phyloP scores from a whole-genome alignment of 148 eudicot species.

The Rhododendron kiyosumense region DNA sequence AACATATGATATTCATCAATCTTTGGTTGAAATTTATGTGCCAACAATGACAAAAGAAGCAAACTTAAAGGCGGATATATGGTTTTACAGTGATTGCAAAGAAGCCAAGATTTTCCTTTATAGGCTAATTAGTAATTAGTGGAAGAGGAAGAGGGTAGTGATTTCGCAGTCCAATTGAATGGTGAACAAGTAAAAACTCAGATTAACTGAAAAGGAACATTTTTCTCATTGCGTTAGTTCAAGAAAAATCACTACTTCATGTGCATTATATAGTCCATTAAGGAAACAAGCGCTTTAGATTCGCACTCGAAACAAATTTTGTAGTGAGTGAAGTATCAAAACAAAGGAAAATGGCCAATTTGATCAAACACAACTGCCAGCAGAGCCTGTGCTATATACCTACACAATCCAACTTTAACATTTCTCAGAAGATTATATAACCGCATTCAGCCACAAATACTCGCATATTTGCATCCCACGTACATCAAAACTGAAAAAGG shows the following conservation, averaged over 20 bases:
- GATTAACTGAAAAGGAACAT: not conserved
- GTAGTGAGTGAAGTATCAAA: not conserved
- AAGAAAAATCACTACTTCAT: not conserved
- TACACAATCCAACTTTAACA: not conserved
- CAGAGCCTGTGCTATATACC: not conserved
- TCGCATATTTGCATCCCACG: not conserved
- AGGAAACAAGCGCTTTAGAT: not conserved
- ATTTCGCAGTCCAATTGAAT: not conserved
- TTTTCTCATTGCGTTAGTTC: not conserved
- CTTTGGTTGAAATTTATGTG: too few relatives aligned
- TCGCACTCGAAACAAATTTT: not conserved
- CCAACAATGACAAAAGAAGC: not conserved
- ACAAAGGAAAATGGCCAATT: not conserved
- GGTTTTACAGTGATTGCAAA: not conserved
- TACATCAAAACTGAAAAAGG: conserved; percentile 29
- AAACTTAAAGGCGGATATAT: not conserved
- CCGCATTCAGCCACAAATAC: not conserved
- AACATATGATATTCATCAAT: too few relatives aligned
- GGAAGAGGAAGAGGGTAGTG: not conserved
- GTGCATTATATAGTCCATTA: not conserved
- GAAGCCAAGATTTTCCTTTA: not conserved
- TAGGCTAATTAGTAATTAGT: not conserved
- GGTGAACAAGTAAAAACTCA: not conserved
- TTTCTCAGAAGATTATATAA: not conserved
- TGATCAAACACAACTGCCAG: not conserved